phyloP scores from a whole-genome alignment of 176 grass and related monocot species.

The Bolboschoenus planiculmis region DNA sequence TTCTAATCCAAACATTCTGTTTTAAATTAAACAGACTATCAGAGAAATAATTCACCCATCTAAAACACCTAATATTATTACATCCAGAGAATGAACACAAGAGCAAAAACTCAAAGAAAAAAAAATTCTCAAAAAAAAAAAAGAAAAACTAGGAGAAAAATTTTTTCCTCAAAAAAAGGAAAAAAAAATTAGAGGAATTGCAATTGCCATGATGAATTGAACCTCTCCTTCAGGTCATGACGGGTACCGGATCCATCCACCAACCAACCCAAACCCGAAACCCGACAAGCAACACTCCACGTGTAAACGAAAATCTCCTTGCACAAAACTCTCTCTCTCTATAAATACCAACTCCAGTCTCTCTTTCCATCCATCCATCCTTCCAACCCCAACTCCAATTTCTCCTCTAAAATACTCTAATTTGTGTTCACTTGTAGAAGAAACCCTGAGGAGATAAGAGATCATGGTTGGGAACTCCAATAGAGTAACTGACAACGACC shows the following conservation, averaged over 20 bases:
- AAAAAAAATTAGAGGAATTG: too few species aligned
- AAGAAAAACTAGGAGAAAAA: too few species aligned
- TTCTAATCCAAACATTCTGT: neutral
- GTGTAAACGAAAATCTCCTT: neutral
- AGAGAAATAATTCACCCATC: neutral
- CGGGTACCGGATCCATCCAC: neutral
- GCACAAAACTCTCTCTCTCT: too few species aligned
- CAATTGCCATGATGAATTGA: too few species aligned
- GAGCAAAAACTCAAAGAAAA: too few species aligned
- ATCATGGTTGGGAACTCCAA: conserved; percentile 32
- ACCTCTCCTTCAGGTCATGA: too few species aligned
- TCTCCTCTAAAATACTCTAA: neutral
- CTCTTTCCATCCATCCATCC: neutral
- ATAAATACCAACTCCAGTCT: conserved; percentile 15
- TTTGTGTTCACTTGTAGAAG: neutral
- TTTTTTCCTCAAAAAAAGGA: too few species aligned
- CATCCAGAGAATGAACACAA: neutral
- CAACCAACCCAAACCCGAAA: neutral
- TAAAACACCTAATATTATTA: neutral
- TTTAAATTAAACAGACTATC: neutral
- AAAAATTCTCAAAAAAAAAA: too few species aligned
- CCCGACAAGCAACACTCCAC: neutral
- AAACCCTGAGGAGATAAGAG: neutral
- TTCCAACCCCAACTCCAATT: neutral
- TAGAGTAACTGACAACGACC: conserved; percentile 18